Percentiles rank a stretch among this genome's conserved stretches.
These are phyloP conservation scores for Claviceps pazoutovae DNA, from an alignment of 2,329 filamentous ascomycete genomes.

Conservation along the genomic window DNA sequence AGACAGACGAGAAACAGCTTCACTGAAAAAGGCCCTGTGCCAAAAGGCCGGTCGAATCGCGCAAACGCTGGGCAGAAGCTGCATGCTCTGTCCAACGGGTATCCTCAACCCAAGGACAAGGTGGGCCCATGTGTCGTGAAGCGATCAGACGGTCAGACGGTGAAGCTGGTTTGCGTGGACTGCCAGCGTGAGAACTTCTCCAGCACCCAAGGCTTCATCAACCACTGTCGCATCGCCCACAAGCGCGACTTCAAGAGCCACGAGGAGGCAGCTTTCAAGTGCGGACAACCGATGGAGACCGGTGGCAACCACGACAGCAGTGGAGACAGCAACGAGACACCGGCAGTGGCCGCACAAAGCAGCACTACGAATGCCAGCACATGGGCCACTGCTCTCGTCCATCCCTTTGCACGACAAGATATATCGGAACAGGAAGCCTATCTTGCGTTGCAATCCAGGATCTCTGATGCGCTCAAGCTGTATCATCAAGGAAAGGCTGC, in stretches of 20 bases:
- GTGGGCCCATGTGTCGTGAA: slow-evolving; percentile 72
- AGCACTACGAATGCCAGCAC: not conserved
- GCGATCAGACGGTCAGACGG: slow-evolving; percentile 70
- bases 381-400: slow-evolving; percentile 13
- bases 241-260: slow-evolving; percentile 90
- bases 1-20: slow-evolving; percentile 68
- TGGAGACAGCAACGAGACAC: slow-evolving; percentile 14
- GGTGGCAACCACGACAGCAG: slow-evolving; percentile 6
- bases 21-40: slow-evolving; percentile 23
- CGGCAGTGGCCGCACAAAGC: not conserved
- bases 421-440: slow-evolving; percentile 39
- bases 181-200: slow-evolving; percentile 86
- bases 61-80: slow-evolving; percentile 45
- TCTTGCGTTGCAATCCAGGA: slow-evolving; percentile 34
- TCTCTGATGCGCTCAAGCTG: slow-evolving; percentile 38
- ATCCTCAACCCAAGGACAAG: slow-evolving; percentile 65
- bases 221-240: slow-evolving; percentile 94
- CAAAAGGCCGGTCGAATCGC: slow-evolving; percentile 36
- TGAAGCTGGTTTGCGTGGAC: slow-evolving; percentile 81
- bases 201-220: slow-evolving; percentile 97
- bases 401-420: slow-evolving; percentile 27
- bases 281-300: slow-evolving; percentile 64
- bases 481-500: slow-evolving; percentile 38
- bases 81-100: slow-evolving; percentile 55
- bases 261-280: slow-evolving; percentile 79